These are phyloP conservation scores for Thinopyrum elongatum DNA, from an alignment of 176 grass and related monocot species.

Conservation along the genomic window DNA sequence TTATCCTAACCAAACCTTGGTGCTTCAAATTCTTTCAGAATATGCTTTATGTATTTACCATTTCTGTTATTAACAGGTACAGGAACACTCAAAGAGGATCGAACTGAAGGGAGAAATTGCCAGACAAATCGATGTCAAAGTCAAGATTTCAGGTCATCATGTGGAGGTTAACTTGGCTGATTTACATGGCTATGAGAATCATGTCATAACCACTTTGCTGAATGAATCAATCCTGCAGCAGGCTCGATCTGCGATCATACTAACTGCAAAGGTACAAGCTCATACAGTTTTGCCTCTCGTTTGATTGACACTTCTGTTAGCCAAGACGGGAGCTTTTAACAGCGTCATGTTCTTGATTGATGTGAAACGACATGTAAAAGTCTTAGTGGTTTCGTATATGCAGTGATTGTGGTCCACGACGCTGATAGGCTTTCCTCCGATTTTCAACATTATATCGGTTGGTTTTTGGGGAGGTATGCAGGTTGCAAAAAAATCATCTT, in stretches of 20 bases:
- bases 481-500: slow-evolving; percentile 61
- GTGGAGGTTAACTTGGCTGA: slow-evolving; percentile 65
- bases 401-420: slow-evolving; percentile 53
- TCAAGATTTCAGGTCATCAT: slow-evolving; percentile 50
- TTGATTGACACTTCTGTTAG: neutral
- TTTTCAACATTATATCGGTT: slow-evolving; percentile 57
- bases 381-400: neutral
- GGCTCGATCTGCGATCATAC: slow-evolving; percentile 19
- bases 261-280: slow-evolving; percentile 53
- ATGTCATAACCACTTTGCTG: slow-evolving; percentile 55
- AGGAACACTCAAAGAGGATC: slow-evolving; percentile 41
- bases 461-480: slow-evolving; percentile 59
- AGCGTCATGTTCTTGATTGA: neutral
- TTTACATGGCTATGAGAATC: slow-evolving; percentile 63
- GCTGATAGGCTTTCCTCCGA: slow-evolving; percentile 58
- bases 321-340: neutral
- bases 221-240: slow-evolving; percentile 38
- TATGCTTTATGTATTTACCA: neutral
- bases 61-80: slow-evolving; percentile 24
- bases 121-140: slow-evolving; percentile 46
- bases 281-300: neutral
- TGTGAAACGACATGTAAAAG: neutral
- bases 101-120: slow-evolving; percentile 67
- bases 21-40: neutral
- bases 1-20: neutral